Evolutionary conservation across 176 grass and related monocot genomes (phyloP).

Genomic region (Urochloa ruziziensis): DNA sequence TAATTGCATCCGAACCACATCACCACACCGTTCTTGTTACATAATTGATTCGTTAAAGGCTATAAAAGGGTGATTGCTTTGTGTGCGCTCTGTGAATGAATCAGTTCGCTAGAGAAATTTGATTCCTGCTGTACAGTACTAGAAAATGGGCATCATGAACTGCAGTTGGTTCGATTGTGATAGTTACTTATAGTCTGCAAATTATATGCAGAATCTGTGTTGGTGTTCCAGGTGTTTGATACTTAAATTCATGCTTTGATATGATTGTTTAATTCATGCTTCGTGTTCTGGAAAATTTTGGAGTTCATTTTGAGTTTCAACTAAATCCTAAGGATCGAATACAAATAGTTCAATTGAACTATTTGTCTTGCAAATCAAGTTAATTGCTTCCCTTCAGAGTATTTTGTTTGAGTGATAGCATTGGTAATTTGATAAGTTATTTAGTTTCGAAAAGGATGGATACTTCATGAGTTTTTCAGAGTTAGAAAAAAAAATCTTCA

Average conservation of each 20-base stretch:
- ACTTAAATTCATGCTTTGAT: neutral
- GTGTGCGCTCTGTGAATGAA: neutral
- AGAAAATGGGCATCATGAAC: neutral
- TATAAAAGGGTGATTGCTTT: neutral
- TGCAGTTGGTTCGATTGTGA: neutral
- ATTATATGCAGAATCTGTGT: constrained; percentile 11
- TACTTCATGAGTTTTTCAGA: neutral
- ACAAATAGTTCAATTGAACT: neutral
- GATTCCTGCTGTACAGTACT: neutral
- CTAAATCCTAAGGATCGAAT: neutral
- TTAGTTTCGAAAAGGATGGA: neutral
- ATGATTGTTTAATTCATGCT: neutral
- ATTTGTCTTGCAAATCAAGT: neutral
- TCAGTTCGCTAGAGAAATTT: neutral
- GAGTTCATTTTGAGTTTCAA: neutral
- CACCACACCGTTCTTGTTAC: neutral
- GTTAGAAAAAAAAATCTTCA: neutral
- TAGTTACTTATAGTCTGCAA: neutral
- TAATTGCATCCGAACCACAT: constrained; percentile 6
- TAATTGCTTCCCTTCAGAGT: neutral
- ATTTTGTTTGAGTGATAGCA: neutral
- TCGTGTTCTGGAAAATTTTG: neutral
- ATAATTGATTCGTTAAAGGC: neutral
- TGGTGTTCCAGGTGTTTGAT: neutral
- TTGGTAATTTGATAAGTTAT: neutral